phyloP scores from a whole-genome alignment of 345 rosid genomes.

The Firmiana major region DNA sequence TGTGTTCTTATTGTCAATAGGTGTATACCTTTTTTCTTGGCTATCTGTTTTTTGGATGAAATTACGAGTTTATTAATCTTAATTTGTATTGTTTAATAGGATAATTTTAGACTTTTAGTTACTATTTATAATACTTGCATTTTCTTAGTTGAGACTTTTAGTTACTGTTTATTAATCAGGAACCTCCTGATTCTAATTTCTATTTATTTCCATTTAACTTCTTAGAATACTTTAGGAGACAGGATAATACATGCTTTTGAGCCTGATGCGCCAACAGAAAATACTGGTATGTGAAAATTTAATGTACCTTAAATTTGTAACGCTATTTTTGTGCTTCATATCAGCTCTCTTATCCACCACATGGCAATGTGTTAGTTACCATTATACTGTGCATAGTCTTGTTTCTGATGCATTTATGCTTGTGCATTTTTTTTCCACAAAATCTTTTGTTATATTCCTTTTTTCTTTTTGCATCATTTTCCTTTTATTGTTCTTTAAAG shows the following conservation, averaged over 20 bases:
- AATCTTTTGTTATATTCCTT: background rate
- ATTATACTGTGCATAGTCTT: background rate
- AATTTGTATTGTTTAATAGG: background rate
- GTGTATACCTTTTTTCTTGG: background rate
- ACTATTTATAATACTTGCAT: background rate
- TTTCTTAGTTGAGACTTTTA: slow-evolving; percentile 6
- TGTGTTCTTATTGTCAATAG: slow-evolving; percentile 18
- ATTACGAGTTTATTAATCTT: background rate
- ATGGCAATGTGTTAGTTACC: background rate
- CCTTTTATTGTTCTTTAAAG: slow-evolving; percentile 9
- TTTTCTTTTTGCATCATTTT: no score
- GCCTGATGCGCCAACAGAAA: slow-evolving; percentile 42
- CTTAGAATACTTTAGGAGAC: slow-evolving; percentile 33
- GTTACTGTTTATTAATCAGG: no score
- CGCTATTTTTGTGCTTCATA: background rate
- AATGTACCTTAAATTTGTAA: background rate
- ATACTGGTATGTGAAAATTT: slow-evolving; percentile 48
- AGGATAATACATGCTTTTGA: slow-evolving; percentile 55
- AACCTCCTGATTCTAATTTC: slow-evolving; percentile 7
- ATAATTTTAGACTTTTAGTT: background rate
- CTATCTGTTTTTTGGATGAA: background rate
- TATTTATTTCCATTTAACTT: slow-evolving; percentile 14
- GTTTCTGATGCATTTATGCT: background rate
- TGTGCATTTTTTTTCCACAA: background rate
- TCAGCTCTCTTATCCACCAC: background rate